Evolutionary conservation across 352 stramenopile species (phyloP), one percentile per base, ranked within the genome.

Genomic region (Phytophthora aleatoria): DNA sequence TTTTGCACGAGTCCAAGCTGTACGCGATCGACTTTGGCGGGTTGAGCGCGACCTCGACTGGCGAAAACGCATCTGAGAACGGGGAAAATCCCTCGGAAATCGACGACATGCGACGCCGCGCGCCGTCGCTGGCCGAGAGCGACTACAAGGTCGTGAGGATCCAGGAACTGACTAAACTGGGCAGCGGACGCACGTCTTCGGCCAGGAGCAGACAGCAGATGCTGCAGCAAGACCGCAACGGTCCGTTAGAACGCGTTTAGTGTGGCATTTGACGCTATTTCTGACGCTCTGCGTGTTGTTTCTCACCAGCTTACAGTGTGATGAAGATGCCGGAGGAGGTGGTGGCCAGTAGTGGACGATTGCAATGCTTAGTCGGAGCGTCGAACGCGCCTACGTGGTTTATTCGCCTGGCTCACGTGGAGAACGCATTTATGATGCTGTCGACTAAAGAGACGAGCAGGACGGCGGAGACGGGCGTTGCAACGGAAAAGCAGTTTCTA

Each of bases 251-350:
- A 41, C 1, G 35, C 8, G 10, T 16, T 38, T 28, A 33, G 13
- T 39, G n/a, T n/a, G 28, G n/a, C 9, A 11, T 58, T 39, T 48
- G 2, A 42, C 26, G 27, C 7, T 30, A 51, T 57, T 53, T 20
- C 36, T 61, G 28, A 30, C 38, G 61, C 31, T 66, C 50, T 38
- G 27, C 30, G 36, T 35, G 43, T 49, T 55, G 33, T 38, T 36
- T 60, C 5, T 49, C 44, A 31, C 28, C 51, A 87, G 73, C 67
- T n/a, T 89, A 84, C 61, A 87, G 76, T 59, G 77, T 91, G 3
- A 76, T 89, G 67, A 92, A 92, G 68, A 91, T 92, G 81, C 81
- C 84, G 3, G 79, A 92, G 30, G 84, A 92, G 47, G 62, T 92
- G 27, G 81, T 92, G 20, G 81, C 75, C 27, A 89, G 74, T 42